These are phyloP conservation scores for Irpex lacteus DNA, from an alignment of 1,284 basidiomycete genomes.

Conservation along the genomic window DNA sequence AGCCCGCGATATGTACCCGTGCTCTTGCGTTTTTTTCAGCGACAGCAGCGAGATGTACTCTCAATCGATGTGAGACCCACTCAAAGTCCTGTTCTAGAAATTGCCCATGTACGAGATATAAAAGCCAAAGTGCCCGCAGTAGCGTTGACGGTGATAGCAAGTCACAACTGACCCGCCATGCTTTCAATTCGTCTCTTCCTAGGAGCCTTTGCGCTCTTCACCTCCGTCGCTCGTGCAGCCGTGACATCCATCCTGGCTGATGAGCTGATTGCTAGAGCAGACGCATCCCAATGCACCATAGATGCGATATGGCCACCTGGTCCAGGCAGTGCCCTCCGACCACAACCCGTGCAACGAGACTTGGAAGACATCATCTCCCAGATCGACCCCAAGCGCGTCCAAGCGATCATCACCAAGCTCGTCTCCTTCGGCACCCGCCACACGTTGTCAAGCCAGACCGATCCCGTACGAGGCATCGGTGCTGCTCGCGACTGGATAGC, in stretches of 20 bases:
- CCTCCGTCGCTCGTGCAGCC: neutral
- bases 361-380: constrained; percentile 41
- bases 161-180: neutral
- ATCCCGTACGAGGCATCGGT: constrained; percentile 48
- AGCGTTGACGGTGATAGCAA: neutral
- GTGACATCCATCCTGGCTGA: neutral
- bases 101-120: neutral
- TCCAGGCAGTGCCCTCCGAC: constrained; percentile 37
- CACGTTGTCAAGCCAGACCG: constrained; percentile 50
- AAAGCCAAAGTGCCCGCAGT: neutral
- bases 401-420: constrained; percentile 47
- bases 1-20: neutral
- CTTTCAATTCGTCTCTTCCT: neutral
- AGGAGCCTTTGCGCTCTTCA: neutral
- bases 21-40: neutral
- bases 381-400: constrained; percentile 42
- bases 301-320: constrained; percentile 44
- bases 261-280: constrained; percentile 3
- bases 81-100: neutral
- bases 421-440: constrained; percentile 53
- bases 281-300: constrained; percentile 20
- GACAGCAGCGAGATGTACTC: neutral
- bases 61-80: neutral
- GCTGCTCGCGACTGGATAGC: constrained; percentile 57
- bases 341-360: constrained; percentile 43